Evolutionary conservation across 2,329 filamentous ascomycete genomes (phyloP).

Genomic region (Fusarium temperatum): DNA sequence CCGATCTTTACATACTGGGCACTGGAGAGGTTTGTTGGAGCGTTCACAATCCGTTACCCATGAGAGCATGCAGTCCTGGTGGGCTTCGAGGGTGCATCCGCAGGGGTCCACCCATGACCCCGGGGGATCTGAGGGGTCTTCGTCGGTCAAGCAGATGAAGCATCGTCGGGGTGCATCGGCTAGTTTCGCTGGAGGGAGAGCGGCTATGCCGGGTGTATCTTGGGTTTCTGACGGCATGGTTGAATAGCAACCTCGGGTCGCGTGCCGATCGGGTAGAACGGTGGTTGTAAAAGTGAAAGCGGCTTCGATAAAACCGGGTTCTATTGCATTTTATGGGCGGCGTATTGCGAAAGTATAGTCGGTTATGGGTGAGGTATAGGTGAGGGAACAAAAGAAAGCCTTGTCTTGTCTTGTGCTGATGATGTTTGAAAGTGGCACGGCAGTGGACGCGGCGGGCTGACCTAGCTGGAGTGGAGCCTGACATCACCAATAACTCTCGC

Average conservation of each 20-base stretch:
- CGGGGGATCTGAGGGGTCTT: slow-evolving; percentile 58
- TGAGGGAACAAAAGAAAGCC: not conserved
- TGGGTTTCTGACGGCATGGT: slow-evolving; percentile 24
- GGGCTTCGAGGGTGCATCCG: slow-evolving; percentile 87
- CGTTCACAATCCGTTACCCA: slow-evolving; percentile 93
- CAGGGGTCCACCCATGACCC: slow-evolving; percentile 85
- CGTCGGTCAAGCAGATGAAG: slow-evolving; percentile 71
- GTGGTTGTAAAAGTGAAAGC: not conserved
- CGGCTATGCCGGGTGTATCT: not conserved
- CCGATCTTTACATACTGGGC: slow-evolving; percentile 87
- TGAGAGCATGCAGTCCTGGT: slow-evolving; percentile 87
- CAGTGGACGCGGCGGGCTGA: slow-evolving; percentile 6
- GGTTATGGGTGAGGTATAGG: not conserved
- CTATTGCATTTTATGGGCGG: slow-evolving; percentile 18
- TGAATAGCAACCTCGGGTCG: slow-evolving; percentile 19
- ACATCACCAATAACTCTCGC: slow-evolving; percentile 22
- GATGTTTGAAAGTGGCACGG: slow-evolving; percentile 17
- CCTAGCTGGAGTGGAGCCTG: slow-evolving; percentile 31
- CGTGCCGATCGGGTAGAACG: slow-evolving; percentile 13
- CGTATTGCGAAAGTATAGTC: not conserved
- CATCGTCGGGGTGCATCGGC: slow-evolving; percentile 56
- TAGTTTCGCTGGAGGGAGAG: not conserved
- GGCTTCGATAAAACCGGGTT: not conserved
- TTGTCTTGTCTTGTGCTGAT: slow-evolving; percentile 9
- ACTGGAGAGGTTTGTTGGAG: slow-evolving; percentile 73